These are phyloP conservation scores for Cucumis sativus DNA, from an alignment of 306 rosid species.

Conservation along the genomic window DNA sequence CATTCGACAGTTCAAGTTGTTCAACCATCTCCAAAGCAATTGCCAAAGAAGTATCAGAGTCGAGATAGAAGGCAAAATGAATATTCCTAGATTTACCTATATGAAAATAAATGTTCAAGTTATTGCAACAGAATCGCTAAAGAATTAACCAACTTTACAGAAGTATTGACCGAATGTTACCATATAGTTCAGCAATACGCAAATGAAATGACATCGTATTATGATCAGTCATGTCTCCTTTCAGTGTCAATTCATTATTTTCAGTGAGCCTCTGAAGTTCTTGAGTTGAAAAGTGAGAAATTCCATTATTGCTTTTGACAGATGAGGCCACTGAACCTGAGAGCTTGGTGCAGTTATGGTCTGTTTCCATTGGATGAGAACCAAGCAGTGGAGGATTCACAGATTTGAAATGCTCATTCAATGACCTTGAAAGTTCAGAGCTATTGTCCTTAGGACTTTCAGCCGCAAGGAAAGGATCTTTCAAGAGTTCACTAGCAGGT, in stretches of 20 bases:
- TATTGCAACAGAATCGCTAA: not conserved
- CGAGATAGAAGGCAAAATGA: conserved; percentile 62
- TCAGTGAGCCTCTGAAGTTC: conserved; percentile 32
- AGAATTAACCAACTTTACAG: not conserved
- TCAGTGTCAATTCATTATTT: conserved; percentile 44
- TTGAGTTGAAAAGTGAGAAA: conserved; percentile 22
- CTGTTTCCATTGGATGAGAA: conserved; percentile 53
- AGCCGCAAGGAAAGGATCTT: conserved; percentile 66
- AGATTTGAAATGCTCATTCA: conserved; percentile 14
- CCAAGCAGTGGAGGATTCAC: conserved; percentile 23
- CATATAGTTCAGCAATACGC: conserved; percentile 44
- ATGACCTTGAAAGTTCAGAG: conserved; percentile 6
- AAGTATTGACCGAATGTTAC: conserved; percentile 14
- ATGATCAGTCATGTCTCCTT: conserved; percentile 42
- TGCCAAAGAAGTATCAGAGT: conserved; percentile 60
- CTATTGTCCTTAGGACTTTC: conserved; percentile 27
- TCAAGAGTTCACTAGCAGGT: conserved; percentile 62
- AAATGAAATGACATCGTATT: conserved; percentile 35
- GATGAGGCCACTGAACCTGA: conserved; percentile 21
- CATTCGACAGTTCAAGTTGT: conserved; percentile 46
- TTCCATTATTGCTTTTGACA: conserved; percentile 16
- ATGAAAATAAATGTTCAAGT: conserved; percentile 9
- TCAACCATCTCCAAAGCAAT: conserved; percentile 93
- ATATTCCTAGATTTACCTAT: conserved; percentile 66
- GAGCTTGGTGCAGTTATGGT: conserved; percentile 26